These are phyloP conservation scores for Tetratostichococcus sp. DNA, from an alignment of 139 green algal species.

Conservation along the genomic window DNA sequence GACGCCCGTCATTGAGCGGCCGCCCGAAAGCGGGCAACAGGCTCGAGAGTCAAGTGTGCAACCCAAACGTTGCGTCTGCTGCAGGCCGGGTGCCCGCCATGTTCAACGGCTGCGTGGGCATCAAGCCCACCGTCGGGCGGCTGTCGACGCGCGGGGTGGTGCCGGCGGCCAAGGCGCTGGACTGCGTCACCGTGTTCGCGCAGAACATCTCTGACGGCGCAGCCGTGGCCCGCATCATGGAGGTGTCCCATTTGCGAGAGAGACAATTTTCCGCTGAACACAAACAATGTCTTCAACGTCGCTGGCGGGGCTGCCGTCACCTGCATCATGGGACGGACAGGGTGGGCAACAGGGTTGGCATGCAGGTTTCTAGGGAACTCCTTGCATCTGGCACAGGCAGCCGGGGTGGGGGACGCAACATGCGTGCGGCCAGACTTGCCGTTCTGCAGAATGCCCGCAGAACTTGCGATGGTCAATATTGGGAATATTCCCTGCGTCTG, in stretches of 20 bases:
- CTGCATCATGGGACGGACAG: too few species aligned
- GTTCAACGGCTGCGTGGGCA: constrained; percentile 69
- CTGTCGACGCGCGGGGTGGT: constrained; percentile 64
- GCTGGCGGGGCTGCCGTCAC: too few species aligned
- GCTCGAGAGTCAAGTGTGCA: too few species aligned
- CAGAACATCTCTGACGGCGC: constrained; percentile 50
- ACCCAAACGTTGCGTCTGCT: not conserved
- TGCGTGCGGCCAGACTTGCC: not conserved
- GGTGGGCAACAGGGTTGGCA: too few species aligned
- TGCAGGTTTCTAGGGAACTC: too few species aligned
- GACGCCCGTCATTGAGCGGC: too few species aligned
- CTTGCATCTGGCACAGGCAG: not conserved
- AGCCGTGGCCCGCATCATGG: constrained; percentile 37
- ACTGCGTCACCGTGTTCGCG: constrained; percentile 75
- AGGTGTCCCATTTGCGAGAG: constrained; percentile 7
- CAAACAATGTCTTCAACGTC: too few species aligned
- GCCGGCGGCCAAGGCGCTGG: constrained; percentile 62
- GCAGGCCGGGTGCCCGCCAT: constrained; percentile 57
- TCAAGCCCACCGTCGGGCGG: constrained; percentile 69
- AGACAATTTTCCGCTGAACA: too few species aligned
- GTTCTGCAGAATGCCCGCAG: not conserved
- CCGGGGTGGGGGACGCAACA: too few species aligned
- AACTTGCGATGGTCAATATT: too few species aligned
- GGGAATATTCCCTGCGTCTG: too few species aligned
- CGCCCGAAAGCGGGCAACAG: too few species aligned